phyloP scores from a whole-genome alignment of 768 basidiomycete genomes.

The Steccherinum ochraceum region DNA sequence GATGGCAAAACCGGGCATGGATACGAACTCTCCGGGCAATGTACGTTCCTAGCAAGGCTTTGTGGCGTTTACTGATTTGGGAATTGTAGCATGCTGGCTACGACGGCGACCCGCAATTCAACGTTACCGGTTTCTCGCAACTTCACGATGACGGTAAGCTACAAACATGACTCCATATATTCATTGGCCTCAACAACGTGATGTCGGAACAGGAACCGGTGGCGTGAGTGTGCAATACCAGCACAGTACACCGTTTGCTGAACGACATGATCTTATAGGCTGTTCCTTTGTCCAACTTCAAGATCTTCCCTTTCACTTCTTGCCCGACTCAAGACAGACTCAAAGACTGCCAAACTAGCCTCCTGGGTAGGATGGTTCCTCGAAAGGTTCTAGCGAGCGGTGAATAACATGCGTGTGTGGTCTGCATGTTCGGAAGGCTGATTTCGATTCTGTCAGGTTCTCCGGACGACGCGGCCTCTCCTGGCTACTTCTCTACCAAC shows the following conservation, averaged over 20 bases:
- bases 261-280: constrained; percentile 29
- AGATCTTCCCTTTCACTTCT: constrained; percentile 46
- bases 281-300: constrained; percentile 55
- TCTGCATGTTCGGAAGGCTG: not conserved
- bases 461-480: constrained; percentile 56
- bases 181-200: not conserved
- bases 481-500: constrained; percentile 62
- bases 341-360: constrained; percentile 44
- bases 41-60: constrained; percentile 25
- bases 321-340: constrained; percentile 34
- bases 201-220: constrained; percentile 8
- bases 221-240: constrained; percentile 2
- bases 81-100: constrained; percentile 31
- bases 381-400: constrained; percentile 47
- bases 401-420: too few species aligned
- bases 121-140: constrained; percentile 54
- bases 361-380: constrained; percentile 38
- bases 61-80: not conserved
- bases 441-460: constrained; percentile 30
- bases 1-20: constrained; percentile 65
- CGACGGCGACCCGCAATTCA: constrained; percentile 27
- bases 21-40: constrained; percentile 59
- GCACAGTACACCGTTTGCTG: not conserved
- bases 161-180: too few species aligned
- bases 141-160: constrained; percentile 52